phyloP scores from a whole-genome alignment of 345 rosid species.

The Eucalyptus leucophloia region DNA sequence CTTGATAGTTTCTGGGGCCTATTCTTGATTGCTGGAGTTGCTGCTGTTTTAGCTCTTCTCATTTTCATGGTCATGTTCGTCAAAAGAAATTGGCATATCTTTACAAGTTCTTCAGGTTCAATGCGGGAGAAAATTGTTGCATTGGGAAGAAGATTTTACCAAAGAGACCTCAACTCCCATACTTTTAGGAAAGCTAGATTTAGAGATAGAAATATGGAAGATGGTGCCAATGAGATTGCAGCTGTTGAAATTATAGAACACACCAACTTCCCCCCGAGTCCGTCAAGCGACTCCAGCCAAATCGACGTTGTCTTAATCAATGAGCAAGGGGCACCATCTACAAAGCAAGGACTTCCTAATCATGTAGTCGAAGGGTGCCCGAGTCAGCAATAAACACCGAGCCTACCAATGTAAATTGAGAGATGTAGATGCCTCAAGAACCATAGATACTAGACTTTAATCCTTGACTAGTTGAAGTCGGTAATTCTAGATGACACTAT shows the following conservation, averaged over 20 bases:
- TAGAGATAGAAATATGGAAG: not conserved
- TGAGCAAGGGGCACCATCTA: not conserved
- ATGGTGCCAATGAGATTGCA: not conserved
- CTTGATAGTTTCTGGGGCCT: not conserved
- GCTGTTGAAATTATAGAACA: not conserved
- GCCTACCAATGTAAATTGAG: not conserved
- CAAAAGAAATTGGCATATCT: not conserved
- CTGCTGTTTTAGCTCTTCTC: not conserved
- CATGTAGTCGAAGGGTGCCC: not conserved
- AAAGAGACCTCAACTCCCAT: not conserved
- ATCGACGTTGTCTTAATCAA: not conserved
- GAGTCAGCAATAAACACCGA: not conserved
- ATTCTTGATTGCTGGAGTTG: not conserved
- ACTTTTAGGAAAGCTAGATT: not conserved
- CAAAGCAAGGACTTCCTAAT: not conserved
- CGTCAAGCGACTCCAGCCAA: not conserved
- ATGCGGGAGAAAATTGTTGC: not conserved
- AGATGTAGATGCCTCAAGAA: not conserved
- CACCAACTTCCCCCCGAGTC: not conserved
- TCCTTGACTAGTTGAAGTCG: not conserved
- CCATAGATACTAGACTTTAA: not conserved
- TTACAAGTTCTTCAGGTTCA: not conserved
- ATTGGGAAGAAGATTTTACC: not conserved
- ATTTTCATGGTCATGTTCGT: not conserved
- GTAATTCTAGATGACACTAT: not conserved